Evolutionary conservation across 345 rosid genomes (phyloP), one percentile per base, ranked within the genome.

Genomic region (Citrus sp.): DNA sequence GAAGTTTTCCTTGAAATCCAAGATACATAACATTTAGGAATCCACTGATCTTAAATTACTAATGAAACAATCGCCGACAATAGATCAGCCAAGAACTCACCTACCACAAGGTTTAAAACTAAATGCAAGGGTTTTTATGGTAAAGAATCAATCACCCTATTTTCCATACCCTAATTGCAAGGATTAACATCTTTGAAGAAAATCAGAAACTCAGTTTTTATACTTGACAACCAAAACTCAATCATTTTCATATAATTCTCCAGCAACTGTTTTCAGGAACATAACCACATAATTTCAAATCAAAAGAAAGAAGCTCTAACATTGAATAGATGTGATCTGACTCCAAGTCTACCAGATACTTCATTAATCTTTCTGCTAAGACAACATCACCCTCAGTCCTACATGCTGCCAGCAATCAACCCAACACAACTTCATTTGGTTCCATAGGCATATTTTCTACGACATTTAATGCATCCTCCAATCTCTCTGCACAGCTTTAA

Each of bases 361-460:
- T 83, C 82, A 80, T 77, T 74, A 92, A 64, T 78, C 83, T 88
- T 80, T 90, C 93, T 6, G 93, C 96, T 70, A 92, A 81, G 34
- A 24, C 80, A 1, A 88, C 78, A 78, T 92, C 87, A 40, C 89
- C 90, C 27, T 73, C 78, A 75, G 75, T 84, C 64, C 89, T 87
- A 75, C 97, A 94, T 0, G 94, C 94, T 80, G 92, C 94, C 71
- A 92, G 85, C 75, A 94, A 84, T 3, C 97, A 91, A 30, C 97
- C 94, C 80, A 93, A 73, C n/a, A 93, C 86, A 22, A 93, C 83
- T 81, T 88, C 94, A 75, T 93, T 89, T 34, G 95, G 97, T 80
- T 89, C 89, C 97, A 92, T 82, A 0, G 89, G 89, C 97, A 94
- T 92, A 67, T 73, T 85, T 74, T 86, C 78, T 69, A 92, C 67